These are phyloP conservation scores for Mediolabrus comicus DNA, from an alignment of 108 stramenopile species.

Conservation along the genomic window DNA sequence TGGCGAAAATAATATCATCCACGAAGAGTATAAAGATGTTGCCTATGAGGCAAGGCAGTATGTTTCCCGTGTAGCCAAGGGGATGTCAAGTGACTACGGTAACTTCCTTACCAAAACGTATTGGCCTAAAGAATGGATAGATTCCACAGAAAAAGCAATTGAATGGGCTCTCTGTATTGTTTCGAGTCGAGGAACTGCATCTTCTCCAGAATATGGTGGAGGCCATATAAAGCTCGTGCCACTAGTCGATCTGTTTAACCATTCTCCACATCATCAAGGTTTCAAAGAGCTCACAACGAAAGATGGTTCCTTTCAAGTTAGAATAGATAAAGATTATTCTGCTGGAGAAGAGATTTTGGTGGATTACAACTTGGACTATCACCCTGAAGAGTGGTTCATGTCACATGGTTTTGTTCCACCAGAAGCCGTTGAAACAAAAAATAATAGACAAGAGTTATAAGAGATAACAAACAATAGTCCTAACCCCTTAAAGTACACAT, in stretches of 20 bases:
- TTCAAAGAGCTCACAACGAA: background rate
- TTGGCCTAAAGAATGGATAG: background rate
- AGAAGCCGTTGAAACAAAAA: too few relatives aligned
- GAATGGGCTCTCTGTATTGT: constrained; percentile 1
- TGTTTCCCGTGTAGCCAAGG: background rate
- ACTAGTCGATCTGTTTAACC: constrained; percentile 1
- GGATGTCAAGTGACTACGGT: background rate
- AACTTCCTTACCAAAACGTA: background rate
- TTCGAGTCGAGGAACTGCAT: constrained; percentile 4
- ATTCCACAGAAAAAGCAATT: constrained; percentile 4
- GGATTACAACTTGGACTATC: constrained; percentile 6
- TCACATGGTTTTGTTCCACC: background rate
- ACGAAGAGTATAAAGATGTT: background rate
- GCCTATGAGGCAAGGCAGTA: background rate
- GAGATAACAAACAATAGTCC: background rate
- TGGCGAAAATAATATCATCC: background rate
- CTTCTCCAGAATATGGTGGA: background rate
- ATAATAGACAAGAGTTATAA: background rate
- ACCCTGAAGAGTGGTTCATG: background rate
- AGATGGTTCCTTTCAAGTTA: constrained; percentile 1
- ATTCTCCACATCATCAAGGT: background rate
- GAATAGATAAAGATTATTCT: background rate
- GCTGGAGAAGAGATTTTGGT: background rate
- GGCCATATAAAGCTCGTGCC: background rate
- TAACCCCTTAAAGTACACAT: background rate